phyloP scores from a whole-genome alignment of 2,329 filamentous ascomycete species.

The Claviceps sorghi region DNA sequence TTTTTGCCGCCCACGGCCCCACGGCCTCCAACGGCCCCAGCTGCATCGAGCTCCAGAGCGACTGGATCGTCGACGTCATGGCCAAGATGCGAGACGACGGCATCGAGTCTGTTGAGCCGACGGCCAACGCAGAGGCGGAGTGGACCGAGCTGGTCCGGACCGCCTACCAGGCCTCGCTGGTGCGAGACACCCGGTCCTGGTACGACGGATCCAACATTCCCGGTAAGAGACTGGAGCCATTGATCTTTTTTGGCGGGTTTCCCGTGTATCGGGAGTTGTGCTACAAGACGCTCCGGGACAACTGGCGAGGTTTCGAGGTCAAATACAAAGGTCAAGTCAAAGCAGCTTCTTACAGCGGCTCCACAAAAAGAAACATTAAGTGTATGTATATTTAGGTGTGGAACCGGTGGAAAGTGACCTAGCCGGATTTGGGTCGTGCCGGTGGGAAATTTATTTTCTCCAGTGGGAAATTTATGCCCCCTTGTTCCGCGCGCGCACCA shows the following conservation, averaged over 20 bases:
- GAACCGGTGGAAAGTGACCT: no score
- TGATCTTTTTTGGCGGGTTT: background rate
- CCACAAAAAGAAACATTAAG: no score
- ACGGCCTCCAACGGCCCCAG: conserved; percentile 8
- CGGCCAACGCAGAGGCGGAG: background rate
- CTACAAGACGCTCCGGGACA: background rate
- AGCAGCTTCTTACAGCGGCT: no score
- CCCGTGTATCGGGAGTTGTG: background rate
- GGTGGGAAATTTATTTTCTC: no score
- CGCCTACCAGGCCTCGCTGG: background rate
- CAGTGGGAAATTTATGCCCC: no score
- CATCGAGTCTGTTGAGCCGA: background rate
- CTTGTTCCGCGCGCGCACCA: no score
- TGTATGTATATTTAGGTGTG: no score
- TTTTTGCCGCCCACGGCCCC: conserved; percentile 7
- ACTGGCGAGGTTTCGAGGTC: background rate
- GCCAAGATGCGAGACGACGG: background rate
- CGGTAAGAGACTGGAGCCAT: background rate
- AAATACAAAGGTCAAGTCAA: no score
- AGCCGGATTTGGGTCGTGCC: no score
- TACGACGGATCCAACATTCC: conserved; percentile 1
- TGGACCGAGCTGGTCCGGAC: background rate
- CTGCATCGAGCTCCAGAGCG: conserved; percentile 6
- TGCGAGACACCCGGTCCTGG: background rate
- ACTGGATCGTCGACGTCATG: conserved; percentile 1